Evolutionary conservation across 129 eudicot genomes (phyloP).

Genomic region (carrot (Daucus carota)): DH1_v3.0 NC_030388.2:26827001-26827500

Average conservation of each 20-base stretch:
- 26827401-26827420: not conserved
- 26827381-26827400: conserved; percentile 75
- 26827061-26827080: too few species aligned
- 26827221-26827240: not conserved
- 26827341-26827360: conserved; percentile 94
- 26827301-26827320: conserved; percentile 19
- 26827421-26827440: not conserved
- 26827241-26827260: conserved; percentile 24
- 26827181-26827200: conserved; percentile 15
- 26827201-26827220: conserved; percentile 1
- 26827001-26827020: too few species aligned
- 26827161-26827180: conserved; percentile 29
- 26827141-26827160: not conserved
- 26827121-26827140: not conserved
- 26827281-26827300: conserved; percentile 24
- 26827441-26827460: not conserved
- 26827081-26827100: conserved; percentile 12
- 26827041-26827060: too few species aligned
- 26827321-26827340: conserved; percentile 50
- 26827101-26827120: not conserved
- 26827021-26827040: too few species aligned
- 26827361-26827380: conserved; percentile 66
- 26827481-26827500: not conserved
- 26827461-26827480: not conserved
- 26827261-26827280: conserved; percentile 45